Evolutionary conservation across 331 rosid species (phyloP).

Genomic region (Telfairia occidentalis): DNA sequence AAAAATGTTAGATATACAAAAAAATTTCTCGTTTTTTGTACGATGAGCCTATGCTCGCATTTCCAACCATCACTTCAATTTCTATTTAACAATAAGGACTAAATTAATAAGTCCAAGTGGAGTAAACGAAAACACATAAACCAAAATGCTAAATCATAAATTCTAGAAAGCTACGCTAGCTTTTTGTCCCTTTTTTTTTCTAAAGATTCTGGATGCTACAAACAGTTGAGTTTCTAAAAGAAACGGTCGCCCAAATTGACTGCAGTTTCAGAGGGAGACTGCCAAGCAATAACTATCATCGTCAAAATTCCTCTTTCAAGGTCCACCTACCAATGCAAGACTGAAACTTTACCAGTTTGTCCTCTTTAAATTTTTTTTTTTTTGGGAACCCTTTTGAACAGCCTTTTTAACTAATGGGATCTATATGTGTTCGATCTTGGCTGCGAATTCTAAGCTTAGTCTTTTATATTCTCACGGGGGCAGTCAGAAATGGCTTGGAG

Average conservation of each 20-base stretch:
- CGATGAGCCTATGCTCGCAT: no score
- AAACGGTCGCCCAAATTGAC: slow-evolving; percentile 7
- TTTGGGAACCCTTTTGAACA: not conserved
- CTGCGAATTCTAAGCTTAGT: not conserved
- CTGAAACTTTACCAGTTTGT: not conserved
- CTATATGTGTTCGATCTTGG: not conserved
- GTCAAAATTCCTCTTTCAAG: slow-evolving; percentile 9
- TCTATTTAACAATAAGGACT: no score
- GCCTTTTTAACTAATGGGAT: not conserved
- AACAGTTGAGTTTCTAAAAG: not conserved
- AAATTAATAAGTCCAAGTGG: no score
- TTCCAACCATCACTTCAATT: no score
- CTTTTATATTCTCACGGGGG: not conserved
- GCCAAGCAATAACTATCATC: not conserved
- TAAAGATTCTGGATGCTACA: not conserved
- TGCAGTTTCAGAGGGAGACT: not conserved
- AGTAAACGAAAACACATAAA: no score
- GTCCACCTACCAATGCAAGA: slow-evolving; percentile 11
- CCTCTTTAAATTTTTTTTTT: no score
- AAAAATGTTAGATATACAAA: no score
- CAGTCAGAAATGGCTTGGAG: not conserved
- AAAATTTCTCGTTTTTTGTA: no score
- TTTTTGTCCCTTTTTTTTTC: not conserved
- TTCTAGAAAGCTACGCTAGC: not conserved
- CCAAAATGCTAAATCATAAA: no score